phyloP scores from a whole-genome alignment of 2,329 filamentous ascomycete genomes.

The Fusarium pininemorale region DNA sequence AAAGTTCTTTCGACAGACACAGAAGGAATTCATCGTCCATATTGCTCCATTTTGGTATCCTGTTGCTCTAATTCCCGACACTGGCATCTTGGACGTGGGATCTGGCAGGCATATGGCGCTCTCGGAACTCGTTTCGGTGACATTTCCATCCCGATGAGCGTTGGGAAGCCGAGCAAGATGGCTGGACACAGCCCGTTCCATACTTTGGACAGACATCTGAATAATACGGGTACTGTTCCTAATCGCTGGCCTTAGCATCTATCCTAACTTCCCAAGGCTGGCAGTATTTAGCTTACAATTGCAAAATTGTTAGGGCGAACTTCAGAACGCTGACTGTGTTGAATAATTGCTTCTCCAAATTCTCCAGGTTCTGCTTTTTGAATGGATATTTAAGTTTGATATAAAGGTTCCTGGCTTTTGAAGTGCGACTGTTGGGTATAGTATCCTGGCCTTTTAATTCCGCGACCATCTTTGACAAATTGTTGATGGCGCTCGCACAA shows the following conservation, averaged over 20 bases:
- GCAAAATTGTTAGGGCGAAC: background rate
- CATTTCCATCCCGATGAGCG: rapidly evolving
- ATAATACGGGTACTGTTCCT: rapidly evolving
- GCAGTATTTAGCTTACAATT: rapidly evolving
- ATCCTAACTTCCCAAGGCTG: too few species aligned
- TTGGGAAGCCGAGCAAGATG: rapidly evolving
- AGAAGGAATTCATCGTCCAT: background rate
- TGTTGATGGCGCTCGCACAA: background rate
- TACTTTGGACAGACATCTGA: background rate
- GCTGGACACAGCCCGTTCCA: rapidly evolving
- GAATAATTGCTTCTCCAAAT: rapidly evolving
- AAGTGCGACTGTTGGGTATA: background rate
- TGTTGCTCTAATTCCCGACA: background rate
- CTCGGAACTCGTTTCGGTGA: rapidly evolving
- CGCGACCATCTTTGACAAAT: background rate
- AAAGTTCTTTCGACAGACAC: rapidly evolving
- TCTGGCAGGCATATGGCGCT: rapidly evolving
- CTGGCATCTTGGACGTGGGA: rapidly evolving
- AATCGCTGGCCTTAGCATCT: background rate
- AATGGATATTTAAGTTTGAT: background rate
- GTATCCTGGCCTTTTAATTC: background rate
- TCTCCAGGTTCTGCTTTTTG: background rate
- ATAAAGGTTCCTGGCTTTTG: rapidly evolving
- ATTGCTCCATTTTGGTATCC: background rate
- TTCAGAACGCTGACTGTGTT: background rate